Conservation (phyloP, 1,284 basidiomycete species). For the Apiotrichum veenhuisii region DNA sequence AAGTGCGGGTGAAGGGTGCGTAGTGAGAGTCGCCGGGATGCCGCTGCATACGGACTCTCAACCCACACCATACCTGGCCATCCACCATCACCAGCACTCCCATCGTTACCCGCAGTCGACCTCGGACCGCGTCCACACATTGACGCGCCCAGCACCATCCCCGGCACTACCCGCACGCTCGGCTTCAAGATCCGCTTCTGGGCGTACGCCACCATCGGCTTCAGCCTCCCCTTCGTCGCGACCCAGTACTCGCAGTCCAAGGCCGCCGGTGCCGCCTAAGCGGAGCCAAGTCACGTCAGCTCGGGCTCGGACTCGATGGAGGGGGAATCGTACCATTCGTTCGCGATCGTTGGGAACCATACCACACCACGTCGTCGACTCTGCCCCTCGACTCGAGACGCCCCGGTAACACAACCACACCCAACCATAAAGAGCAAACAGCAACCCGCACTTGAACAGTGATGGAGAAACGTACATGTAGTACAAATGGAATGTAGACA, state of each 20-base stretch:
- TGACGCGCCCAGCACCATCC: background rate
- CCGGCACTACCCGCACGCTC: background rate
- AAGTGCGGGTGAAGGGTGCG: no score
- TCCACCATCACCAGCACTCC: background rate
- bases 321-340: background rate
- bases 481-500: background rate
- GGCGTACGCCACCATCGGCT: background rate
- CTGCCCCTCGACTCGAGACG: no score
- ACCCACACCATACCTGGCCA: background rate
- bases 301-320: no score
- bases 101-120: background rate
- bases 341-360: no score
- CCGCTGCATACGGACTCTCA: no score
- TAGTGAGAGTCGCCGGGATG: no score
- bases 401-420: no score
- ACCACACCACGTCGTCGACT: no score
- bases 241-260: background rate
- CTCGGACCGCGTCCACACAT: background rate
- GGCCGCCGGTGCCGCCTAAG: background rate
- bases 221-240: slow-evolving; percentile 4
- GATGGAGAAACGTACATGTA: background rate
- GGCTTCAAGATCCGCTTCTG: background rate
- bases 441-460: no score
- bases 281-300: no score
- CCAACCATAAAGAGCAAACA: no score